Evolutionary conservation across 805 yeast species (phyloP).

Genomic region (Metschnikowia borealis): DNA sequence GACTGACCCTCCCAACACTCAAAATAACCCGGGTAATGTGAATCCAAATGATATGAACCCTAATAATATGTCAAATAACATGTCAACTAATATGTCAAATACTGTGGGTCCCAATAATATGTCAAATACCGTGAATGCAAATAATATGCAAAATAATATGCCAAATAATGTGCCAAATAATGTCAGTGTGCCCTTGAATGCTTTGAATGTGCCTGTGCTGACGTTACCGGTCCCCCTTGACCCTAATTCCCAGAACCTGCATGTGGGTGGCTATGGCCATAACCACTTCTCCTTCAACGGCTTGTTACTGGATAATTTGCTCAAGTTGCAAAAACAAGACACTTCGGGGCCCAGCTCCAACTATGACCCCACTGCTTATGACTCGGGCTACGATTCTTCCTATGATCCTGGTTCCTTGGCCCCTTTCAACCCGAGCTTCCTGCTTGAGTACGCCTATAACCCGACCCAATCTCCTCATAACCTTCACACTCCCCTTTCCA

Average conservation of each 20-base stretch:
- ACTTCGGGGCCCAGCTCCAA: background rate
- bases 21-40: too few species aligned
- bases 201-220: background rate
- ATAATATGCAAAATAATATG: too few species aligned
- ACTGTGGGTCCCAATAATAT: too few species aligned
- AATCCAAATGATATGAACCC: too few species aligned
- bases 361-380: background rate
- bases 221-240: background rate
- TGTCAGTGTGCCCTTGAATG: too few species aligned
- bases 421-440: background rate
- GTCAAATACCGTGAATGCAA: too few species aligned
- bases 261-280: background rate
- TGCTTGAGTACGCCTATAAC: background rate
- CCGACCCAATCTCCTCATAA: background rate
- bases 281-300: constrained; percentile 5
- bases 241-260: background rate
- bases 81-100: too few species aligned
- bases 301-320: constrained; percentile 8
- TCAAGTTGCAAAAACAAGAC: constrained; percentile 4
- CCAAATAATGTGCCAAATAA: too few species aligned
- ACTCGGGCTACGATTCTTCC: background rate
- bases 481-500: background rate
- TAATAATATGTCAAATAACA: too few species aligned
- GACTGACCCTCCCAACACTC: background rate
- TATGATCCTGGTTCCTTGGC: background rate